Evolutionary conservation across 179 eudicot genomes (phyloP).

Genomic region (Carnegiea gigantea): DNA sequence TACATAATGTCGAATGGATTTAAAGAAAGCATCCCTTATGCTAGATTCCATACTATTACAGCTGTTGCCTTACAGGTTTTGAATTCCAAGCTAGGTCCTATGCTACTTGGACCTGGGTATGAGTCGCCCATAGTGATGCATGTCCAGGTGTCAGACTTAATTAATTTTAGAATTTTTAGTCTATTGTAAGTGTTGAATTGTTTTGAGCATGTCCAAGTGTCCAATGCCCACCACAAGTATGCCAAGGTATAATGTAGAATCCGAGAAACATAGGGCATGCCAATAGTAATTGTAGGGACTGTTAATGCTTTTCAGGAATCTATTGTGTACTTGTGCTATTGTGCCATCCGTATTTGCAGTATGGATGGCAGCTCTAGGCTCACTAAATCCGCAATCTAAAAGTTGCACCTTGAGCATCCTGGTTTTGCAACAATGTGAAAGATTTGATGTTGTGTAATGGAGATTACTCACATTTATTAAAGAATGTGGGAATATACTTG

Average conservation of each 20-base stretch:
- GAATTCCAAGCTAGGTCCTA: neutral
- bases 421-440: neutral
- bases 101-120: neutral
- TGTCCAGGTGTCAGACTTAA: neutral
- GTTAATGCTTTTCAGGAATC: neutral
- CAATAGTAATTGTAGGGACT: neutral
- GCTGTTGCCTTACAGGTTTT: neutral
- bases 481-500: neutral
- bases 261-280: neutral
- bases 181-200: neutral
- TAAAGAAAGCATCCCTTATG: neutral
- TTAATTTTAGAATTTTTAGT: neutral
- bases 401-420: neutral
- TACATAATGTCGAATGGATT: neutral
- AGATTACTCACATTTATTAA: neutral
- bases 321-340: too few species aligned
- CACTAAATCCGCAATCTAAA: neutral
- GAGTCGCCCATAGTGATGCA: neutral
- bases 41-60: neutral
- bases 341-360: neutral
- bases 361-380: neutral
- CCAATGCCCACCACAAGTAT: neutral
- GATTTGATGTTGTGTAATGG: neutral
- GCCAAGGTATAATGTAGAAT: neutral
- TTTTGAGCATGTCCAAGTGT: neutral